Evolutionary conservation across 2,329 filamentous ascomycete genomes (phyloP), one percentile per base, ranked within the genome.

Genomic region (Alternaria brassicicola): DNA sequence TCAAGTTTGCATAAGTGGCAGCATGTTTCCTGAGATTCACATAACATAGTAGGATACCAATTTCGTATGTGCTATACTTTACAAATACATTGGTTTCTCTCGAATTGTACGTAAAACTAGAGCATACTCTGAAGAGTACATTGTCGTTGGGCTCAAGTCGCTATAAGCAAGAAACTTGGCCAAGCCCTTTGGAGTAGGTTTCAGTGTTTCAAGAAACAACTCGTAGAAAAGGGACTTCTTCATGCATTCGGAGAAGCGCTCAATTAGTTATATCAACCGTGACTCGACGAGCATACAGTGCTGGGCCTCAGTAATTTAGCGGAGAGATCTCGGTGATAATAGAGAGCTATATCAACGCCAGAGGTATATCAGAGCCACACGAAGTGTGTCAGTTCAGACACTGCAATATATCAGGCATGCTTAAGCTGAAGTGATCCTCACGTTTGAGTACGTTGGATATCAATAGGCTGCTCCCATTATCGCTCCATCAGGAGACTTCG

Each of bases 21-120:
- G 52, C 47, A 47, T 35, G 26, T 35, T 51, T 43, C 36, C 39
- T 26, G 25, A 45, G 39, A 43, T 52, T 52, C 33, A 45, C 36
- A 38, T 13, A 59, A 45, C 28, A 23, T 50, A 35, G 52, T 46
- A 55, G 56, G 56, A 59, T 59, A 59, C 56, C 56, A 55, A 50
- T 46, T 38, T 55, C 50, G 45, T 55, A 47, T 35, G 41, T 52
- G 50, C 45, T 52, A 35, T 6, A 52, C 28, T 10, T 10, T 9
- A 19, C 21, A 23, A 19, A 5, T 15, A 19, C 13, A 28, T 15
- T 23, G 13, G 15, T 25, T 19, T 46, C 12, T 31, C 26, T 15
- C 21, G 10, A 10, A 17, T 9, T 19, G 35, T 17, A 36, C 6
- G 35, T 10, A 17, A 19, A 17, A 9, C n/a, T 19, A 36, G n/a